Percentiles rank a stretch among this genome's conserved stretches.
Evolutionary conservation across 2,329 filamentous ascomycete genomes (phyloP).

Genomic region (Aspergillus carbonarius): DNA sequence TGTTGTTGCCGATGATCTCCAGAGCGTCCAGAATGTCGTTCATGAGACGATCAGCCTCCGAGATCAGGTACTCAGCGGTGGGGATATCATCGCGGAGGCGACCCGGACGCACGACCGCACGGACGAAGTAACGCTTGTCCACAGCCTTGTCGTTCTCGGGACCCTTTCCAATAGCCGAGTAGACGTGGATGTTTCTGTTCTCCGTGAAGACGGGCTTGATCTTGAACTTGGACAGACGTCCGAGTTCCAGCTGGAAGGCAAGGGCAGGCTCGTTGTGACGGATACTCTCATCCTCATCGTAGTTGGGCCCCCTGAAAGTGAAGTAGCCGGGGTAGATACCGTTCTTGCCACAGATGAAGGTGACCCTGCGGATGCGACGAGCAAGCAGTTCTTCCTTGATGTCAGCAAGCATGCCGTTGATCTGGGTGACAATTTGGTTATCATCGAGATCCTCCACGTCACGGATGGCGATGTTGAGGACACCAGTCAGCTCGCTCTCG

Average conservation of each 20-base stretch:
- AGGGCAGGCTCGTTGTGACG: conserved; percentile 95
- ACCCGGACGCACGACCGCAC: conserved; percentile 90
- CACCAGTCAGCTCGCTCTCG: conserved; percentile 80
- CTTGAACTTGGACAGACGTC: conserved; percentile 91
- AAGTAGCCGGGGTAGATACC: conserved; percentile 96
- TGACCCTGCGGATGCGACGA: conserved; percentile 82
- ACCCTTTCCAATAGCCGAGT: conserved; percentile 92
- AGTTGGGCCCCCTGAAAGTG: conserved; percentile 92
- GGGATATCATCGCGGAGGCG: conserved; percentile 95
- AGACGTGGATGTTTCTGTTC: conserved; percentile 98
- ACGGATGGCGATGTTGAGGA: conserved; percentile 87
- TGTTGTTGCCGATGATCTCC: conserved; percentile 98
- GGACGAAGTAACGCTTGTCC: conserved; percentile 93
- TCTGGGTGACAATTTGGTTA: conserved; percentile 72
- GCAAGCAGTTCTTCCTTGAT: conserved; percentile 80
- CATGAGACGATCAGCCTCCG: conserved; percentile 92
- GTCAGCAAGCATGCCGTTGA: conserved; percentile 72
- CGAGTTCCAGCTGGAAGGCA: conserved; percentile 97
- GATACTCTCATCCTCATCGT: conserved; percentile 90
- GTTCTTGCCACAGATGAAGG: conserved; percentile 94
- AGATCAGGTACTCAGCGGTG: conserved; percentile 97
- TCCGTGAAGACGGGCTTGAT: conserved; percentile 98
- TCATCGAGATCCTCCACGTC: conserved; percentile 85
- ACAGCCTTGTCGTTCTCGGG: conserved; percentile 74
- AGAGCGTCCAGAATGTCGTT: conserved; percentile 96